Percentiles rank a stretch among this genome's conserved stretches.
phyloP scores from a whole-genome alignment of 2,329 filamentous ascomycete species.

The Colletotrichum sojae region DNA sequence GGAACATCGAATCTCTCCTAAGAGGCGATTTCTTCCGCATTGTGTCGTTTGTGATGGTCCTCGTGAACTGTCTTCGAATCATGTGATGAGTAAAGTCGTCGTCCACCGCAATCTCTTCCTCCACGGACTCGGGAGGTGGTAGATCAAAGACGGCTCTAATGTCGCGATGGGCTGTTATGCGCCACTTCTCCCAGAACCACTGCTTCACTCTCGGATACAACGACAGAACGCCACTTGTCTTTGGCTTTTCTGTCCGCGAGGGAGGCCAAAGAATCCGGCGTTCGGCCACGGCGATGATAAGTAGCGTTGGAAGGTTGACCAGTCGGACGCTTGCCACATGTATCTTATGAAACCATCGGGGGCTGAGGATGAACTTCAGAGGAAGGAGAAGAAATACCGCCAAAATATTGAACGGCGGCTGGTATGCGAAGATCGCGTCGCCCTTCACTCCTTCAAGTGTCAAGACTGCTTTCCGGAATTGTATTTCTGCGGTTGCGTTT shows the following conservation, averaged over 20 bases:
- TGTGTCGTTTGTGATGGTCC: conserved; percentile 59
- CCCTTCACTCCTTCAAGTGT: conserved; percentile 90
- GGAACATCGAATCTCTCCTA: conserved; percentile 71
- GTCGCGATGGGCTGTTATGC: conserved; percentile 79
- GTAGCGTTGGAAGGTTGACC: conserved; percentile 81
- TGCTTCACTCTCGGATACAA: conserved; percentile 49
- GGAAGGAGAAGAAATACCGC: conserved; percentile 82
- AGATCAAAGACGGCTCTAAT: conserved; percentile 81
- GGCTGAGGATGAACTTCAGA: conserved; percentile 82
- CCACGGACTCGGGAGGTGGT: conserved; percentile 74
- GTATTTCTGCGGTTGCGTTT: conserved; percentile 86
- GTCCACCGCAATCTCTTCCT: conserved; percentile 70
- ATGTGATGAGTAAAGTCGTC: conserved; percentile 72
- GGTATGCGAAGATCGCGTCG: conserved; percentile 86
- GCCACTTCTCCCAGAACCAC: conserved; percentile 77
- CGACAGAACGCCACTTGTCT: conserved; percentile 43
- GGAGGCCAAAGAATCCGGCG: conserved; percentile 75
- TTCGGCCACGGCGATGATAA: conserved; percentile 80
- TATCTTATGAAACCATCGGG: conserved; percentile 91
- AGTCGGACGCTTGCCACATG: conserved; percentile 83
- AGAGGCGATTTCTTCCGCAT: conserved; percentile 51
- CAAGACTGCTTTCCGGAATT: conserved; percentile 84
- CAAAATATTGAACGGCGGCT: conserved; percentile 86
- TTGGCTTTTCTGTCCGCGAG: conserved; percentile 36
- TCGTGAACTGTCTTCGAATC: conserved; percentile 69